These are phyloP conservation scores for Plasmodium fragile DNA, from an alignment of 169 alveolate genomes.

Conservation along the genomic window DNA sequence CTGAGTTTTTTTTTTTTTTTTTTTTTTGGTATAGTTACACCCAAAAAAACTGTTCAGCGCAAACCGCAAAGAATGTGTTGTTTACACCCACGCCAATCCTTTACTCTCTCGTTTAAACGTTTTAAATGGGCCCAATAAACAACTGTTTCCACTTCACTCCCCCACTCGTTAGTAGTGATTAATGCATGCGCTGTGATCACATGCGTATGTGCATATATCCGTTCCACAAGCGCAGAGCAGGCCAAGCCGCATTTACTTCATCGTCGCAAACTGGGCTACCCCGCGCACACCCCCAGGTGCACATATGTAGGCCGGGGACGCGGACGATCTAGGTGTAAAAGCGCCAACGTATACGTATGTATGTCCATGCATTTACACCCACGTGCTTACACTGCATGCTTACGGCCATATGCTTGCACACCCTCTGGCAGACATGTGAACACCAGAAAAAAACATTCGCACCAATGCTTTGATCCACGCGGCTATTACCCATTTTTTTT, in stretches of 20 bases:
- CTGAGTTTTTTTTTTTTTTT: background rate
- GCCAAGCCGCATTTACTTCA: background rate
- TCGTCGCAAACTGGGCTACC: background rate
- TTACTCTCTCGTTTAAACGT: background rate
- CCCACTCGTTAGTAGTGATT: background rate
- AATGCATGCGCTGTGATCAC: background rate
- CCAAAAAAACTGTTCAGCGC: background rate
- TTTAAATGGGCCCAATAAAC: background rate
- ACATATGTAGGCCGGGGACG: background rate
- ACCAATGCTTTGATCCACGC: background rate
- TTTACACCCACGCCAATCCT: background rate
- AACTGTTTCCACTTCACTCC: background rate
- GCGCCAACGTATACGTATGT: background rate
- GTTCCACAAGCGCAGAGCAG: background rate
- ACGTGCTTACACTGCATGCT: background rate
- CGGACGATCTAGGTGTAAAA: background rate
- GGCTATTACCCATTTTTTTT: background rate
- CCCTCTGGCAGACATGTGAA: background rate
- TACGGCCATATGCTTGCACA: background rate
- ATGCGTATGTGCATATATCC: background rate
- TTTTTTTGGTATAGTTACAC: conserved; percentile 10
- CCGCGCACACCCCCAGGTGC: background rate
- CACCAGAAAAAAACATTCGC: background rate
- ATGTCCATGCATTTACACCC: background rate
- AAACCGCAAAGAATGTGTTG: background rate